A percentile compares a stretch with the other conserved stretches of the same genome.
These are phyloP conservation scores for Adansonia madagascariensis DNA, from an alignment of 441 rosid species.

Conservation along the genomic window DNA sequence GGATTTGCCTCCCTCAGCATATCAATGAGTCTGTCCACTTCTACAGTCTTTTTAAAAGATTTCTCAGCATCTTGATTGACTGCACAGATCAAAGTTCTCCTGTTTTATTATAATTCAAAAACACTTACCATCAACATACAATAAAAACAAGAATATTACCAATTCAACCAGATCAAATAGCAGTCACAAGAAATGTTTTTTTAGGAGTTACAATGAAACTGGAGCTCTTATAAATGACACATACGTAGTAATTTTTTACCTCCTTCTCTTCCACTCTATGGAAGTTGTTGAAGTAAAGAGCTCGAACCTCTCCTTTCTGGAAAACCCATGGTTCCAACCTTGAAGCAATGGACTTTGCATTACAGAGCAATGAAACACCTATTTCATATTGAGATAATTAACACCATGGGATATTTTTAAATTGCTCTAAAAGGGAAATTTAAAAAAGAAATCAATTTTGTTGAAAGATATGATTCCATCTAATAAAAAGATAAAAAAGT, in stretches of 20 bases:
- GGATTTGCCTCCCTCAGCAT: constrained; percentile 76
- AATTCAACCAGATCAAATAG: not conserved
- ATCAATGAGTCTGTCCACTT: constrained; percentile 78
- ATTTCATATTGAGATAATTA: not conserved
- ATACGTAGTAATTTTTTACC: not conserved
- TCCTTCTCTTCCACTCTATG: constrained; percentile 48
- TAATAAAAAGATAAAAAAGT: not conserved
- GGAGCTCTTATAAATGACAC: not conserved
- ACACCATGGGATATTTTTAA: not conserved
- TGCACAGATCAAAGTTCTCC: constrained; percentile 87
- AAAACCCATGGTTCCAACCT: constrained; percentile 39
- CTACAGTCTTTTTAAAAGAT: constrained; percentile 89
- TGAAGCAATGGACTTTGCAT: constrained; percentile 35
- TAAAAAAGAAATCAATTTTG: not conserved
- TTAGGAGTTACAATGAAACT: not conserved
- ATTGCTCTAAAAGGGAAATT: not conserved
- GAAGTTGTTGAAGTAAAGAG: constrained; percentile 26
- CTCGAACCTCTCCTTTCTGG: constrained; percentile 30
- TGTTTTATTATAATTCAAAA: constrained; percentile 70
- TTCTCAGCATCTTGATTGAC: constrained; percentile 79
- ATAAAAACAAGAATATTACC: not conserved
- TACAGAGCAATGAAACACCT: constrained; percentile 25
- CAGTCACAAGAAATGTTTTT: not conserved
- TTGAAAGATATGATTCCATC: not conserved
- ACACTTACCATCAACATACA: constrained; percentile 43